A percentile compares a stretch with the other conserved stretches of the same genome.
Conservation (phyloP, 805 yeast genomes). For the Suhomyces emberorum region DNA sequence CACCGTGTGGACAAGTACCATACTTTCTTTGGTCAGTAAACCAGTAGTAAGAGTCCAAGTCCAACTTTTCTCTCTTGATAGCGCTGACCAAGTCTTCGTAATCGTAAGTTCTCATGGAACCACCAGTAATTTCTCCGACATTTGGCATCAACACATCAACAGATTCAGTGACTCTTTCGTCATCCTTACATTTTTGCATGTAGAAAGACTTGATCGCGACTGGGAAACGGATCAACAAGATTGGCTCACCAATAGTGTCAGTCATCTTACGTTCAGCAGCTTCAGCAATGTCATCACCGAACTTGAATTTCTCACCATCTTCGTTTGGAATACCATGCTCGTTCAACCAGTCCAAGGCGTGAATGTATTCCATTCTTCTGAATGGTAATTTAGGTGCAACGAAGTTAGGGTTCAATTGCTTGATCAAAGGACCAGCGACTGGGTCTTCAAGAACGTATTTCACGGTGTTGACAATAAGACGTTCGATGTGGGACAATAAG, state of each 20-base stretch:
- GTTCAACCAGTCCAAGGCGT: slow-evolving; percentile 94
- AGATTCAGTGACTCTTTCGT: slow-evolving; percentile 93
- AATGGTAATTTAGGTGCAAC: slow-evolving; percentile 81
- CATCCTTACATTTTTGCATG: slow-evolving; percentile 91
- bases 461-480: slow-evolving; percentile 63
- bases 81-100: slow-evolving; percentile 83
- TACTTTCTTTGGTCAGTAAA: slow-evolving; percentile 92
- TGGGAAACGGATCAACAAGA: slow-evolving; percentile 91
- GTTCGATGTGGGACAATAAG: slow-evolving; percentile 80
- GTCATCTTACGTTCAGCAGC: slow-evolving; percentile 99
- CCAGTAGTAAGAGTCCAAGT: slow-evolving; percentile 88
- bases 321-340: slow-evolving; percentile 93
- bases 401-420: slow-evolving; percentile 91
- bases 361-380: slow-evolving; percentile 84
- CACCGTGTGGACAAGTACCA: slow-evolving; percentile 99
- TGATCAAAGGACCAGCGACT: slow-evolving; percentile 82
- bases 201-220: slow-evolving; percentile 96
- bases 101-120: slow-evolving; percentile 93
- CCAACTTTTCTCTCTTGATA: slow-evolving; percentile 88
- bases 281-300: slow-evolving; percentile 99
- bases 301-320: slow-evolving; percentile 87
- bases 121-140: slow-evolving; percentile 98
- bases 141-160: slow-evolving; percentile 99
- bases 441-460: slow-evolving; percentile 84
- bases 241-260: slow-evolving; percentile 89